Evolutionary conservation across 2,329 filamentous ascomycete species (phyloP).

Genomic region (Aspergillus luchuensis): DNA sequence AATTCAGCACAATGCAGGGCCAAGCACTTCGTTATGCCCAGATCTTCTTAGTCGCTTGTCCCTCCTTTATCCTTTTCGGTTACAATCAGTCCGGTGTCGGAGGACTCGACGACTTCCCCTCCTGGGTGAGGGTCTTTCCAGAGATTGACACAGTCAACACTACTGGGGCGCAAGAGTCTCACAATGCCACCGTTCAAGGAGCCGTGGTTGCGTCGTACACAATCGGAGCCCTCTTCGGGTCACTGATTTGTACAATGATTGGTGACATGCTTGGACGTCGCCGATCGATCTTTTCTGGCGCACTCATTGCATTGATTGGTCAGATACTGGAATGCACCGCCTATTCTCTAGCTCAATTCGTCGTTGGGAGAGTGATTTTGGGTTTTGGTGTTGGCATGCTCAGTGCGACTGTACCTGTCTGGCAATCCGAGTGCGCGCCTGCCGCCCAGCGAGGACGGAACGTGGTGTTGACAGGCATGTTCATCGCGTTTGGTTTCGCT

Average conservation of each 20-base stretch:
- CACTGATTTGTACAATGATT: constrained; percentile 49
- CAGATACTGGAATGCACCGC: constrained; percentile 48
- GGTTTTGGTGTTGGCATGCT: constrained; percentile 49
- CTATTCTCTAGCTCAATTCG: constrained; percentile 51
- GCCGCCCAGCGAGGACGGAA: constrained; percentile 25
- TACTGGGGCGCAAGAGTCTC: constrained; percentile 44
- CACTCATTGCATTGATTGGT: constrained; percentile 46
- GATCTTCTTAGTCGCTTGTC: constrained; percentile 26
- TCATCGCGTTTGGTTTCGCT: constrained; percentile 46
- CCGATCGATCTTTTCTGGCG: constrained; percentile 47
- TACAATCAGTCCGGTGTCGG: constrained; percentile 57
- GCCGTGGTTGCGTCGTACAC: constrained; percentile 36
- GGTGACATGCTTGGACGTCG: constrained; percentile 51
- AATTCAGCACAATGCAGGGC: constrained; percentile 4
- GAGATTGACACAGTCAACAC: constrained; percentile 52
- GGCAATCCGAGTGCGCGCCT: constrained; percentile 36
- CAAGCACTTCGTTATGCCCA: constrained; percentile 15
- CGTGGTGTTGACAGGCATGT: constrained; percentile 40
- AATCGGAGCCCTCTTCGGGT: constrained; percentile 50
- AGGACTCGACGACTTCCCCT: constrained; percentile 44
- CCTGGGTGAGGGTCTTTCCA: constrained; percentile 44
- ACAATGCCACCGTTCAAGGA: constrained; percentile 49
- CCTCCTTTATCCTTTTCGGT: constrained; percentile 52
- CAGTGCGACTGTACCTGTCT: constrained; percentile 49
- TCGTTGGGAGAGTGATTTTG: constrained; percentile 49